Evolutionary conservation across 371 early-diverging fungal species (phyloP), one percentile per base, ranked within the genome.

Genomic region (Coelomomyces lativittatus): DNA sequence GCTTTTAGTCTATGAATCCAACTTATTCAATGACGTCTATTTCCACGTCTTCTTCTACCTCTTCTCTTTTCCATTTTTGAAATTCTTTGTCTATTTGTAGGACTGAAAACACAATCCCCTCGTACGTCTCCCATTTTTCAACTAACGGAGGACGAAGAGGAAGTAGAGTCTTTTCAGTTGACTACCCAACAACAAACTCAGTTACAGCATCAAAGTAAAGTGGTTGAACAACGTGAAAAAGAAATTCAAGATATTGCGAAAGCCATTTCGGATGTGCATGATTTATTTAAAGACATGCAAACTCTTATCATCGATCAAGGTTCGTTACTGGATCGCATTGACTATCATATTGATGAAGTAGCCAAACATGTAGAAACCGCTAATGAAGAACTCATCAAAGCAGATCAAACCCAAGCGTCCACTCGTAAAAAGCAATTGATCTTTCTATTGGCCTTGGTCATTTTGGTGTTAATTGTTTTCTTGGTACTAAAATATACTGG

Each of bases 221-320:
- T 64, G 4, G 80, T 92, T 39, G 63, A 73, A 11, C 78, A 89
- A 52, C 75, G 97, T 31, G 91, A 91, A 56, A 65, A 72, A 27
- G 91, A 93, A 58, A 80, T 96, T 51, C 82, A 81, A 37, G 81
- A 89, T 40, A 91, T 96, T 39, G 86, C 84, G 34, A 79, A 84
- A 52, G 85, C 88, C n/a, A 91, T 96, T 50, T 64, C 78, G 45
- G 81, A 86, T 34, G 63, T 96, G 36, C 89, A 89, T 3, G 85
- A 83, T 31, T 79, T 96, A 15, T 92, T 96, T 61, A 66, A 81
- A 52, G 89, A 89, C 55, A 57, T 93, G 54, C 88, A 92, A 51
- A 78, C 81, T 17, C 75, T 96, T 71, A 86, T 93, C 17, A 90
- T 96, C 50, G 92, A 92, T 58, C 97, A 96, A 60, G 97, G 97